Evolutionary conservation across 441 rosid genomes (phyloP).

Genomic region (Mallotus japonicus): DNA sequence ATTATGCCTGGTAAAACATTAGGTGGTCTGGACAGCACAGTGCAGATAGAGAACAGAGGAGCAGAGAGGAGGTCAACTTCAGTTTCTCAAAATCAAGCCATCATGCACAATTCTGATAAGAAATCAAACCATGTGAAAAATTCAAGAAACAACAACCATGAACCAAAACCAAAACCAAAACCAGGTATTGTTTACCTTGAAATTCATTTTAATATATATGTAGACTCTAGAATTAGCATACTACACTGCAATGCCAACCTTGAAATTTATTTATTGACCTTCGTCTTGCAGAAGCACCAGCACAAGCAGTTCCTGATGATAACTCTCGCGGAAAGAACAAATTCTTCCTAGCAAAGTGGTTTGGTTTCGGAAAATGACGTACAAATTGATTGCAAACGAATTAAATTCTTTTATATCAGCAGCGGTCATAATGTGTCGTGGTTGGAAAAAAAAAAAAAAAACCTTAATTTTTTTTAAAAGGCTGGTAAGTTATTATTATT

Average conservation of each 20-base stretch:
- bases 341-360: conserved; percentile 59
- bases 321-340: conserved; percentile 44
- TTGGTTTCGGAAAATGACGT: conserved; percentile 56
- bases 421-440: too few species aligned
- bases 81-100: conserved; percentile 22
- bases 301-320: conserved; percentile 16
- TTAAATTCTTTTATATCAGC: too few species aligned
- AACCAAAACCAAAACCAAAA: conserved; percentile 29
- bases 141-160: conserved; percentile 23
- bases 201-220: too few species aligned
- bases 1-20: background rate
- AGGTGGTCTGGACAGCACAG: conserved; percentile 25
- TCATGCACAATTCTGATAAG: conserved; percentile 19
- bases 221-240: too few species aligned
- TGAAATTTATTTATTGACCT: background rate
- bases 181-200: background rate
- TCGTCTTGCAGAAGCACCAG: conserved; percentile 17
- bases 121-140: conserved; percentile 25
- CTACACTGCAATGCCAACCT: too few species aligned
- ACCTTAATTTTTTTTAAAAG: too few species aligned
- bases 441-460: too few species aligned
- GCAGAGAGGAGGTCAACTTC: conserved; percentile 39
- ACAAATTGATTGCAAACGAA: background rate
- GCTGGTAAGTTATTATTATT: too few species aligned
- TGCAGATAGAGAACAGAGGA: conserved; percentile 25